Evolutionary conservation across 208 protist genomes (phyloP), one percentile per base, ranked within the genome.

Genomic region (Crithidia bombi): DNA sequence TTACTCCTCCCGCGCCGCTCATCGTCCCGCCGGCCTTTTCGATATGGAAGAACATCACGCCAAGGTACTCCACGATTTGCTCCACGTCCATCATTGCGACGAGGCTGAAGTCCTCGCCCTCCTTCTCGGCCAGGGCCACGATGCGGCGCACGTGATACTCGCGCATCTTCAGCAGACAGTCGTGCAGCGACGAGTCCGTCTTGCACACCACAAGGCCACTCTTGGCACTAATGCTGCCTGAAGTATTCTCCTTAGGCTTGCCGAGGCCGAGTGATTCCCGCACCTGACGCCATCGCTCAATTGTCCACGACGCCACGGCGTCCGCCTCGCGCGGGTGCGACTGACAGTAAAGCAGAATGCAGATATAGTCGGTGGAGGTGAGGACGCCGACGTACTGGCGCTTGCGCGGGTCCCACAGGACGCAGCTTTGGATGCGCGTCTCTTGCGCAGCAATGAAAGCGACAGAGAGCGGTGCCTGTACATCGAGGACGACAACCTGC

Each of bases 391-490:
- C 84, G 75, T 87, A 93, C 59, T 64, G 52, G 14, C 79, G 73
- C 43, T 64, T 52, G 30, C 47, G 63, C 3, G 83, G 55, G 65
- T 95, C 87, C 90, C 92, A 97, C 28, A 97, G 55, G 6, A 97
- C 86, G 61, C 89, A 91, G 71, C 74, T 90, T 43, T 84, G 73
- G 12, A 97, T 78, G 23, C 89, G 81, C 46, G 87, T 94, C 66
- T 97, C 92, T 62, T 95, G 90, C 15, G 92, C 92, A 3, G 90
- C 88, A 39, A 97, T 92, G 66, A 97, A 97, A 38, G 89, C 90
- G 15, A 93, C 81, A 0, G 81, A 70, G 23, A 97, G 73, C 10
- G 88, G 75, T 9, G 81, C 78, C 25, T 92, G 76, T 17, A 93
- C 80, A 51, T 97, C 88, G 21, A 97, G 58, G 14, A 95, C 82